Conservation (phyloP, 441 rosid species). For the Adansonia madagascariensis region DNA sequence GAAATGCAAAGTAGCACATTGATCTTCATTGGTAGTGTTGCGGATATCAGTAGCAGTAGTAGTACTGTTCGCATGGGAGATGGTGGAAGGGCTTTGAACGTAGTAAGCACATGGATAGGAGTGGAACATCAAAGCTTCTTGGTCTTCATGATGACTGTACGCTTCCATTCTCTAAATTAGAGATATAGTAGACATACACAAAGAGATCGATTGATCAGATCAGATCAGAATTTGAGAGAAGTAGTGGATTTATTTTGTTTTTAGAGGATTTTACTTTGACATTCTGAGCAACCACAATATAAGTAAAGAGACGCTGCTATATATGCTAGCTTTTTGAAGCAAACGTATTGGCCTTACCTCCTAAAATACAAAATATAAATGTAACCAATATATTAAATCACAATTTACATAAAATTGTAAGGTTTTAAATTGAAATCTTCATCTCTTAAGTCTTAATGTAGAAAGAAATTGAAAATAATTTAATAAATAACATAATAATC, state of each 20-base stretch:
- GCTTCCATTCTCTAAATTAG: constrained; percentile 35
- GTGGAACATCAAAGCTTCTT: constrained; percentile 43
- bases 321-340: too few relatives aligned
- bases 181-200: constrained; percentile 11
- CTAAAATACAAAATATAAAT: background rate
- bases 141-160: constrained; percentile 37
- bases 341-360: background rate
- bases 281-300: too few relatives aligned
- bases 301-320: too few relatives aligned
- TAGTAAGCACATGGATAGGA: constrained; percentile 56
- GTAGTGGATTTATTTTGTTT: background rate
- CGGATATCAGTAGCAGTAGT: constrained; percentile 38
- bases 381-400: background rate
- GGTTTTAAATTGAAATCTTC: background rate
- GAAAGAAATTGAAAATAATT: background rate
- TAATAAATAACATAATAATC: background rate
- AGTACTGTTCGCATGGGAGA: constrained; percentile 52
- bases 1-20: constrained; percentile 28
- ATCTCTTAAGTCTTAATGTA: background rate
- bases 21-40: constrained; percentile 23
- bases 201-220: background rate
- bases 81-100: constrained; percentile 79
- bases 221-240: background rate
- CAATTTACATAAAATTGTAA: background rate
- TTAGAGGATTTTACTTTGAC: too few relatives aligned